A percentile compares a stretch with the other conserved stretches of the same genome.
These are phyloP conservation scores for Yarrowia sp. DNA, from an alignment of 805 yeast genomes.

Conservation along the genomic window DNA sequence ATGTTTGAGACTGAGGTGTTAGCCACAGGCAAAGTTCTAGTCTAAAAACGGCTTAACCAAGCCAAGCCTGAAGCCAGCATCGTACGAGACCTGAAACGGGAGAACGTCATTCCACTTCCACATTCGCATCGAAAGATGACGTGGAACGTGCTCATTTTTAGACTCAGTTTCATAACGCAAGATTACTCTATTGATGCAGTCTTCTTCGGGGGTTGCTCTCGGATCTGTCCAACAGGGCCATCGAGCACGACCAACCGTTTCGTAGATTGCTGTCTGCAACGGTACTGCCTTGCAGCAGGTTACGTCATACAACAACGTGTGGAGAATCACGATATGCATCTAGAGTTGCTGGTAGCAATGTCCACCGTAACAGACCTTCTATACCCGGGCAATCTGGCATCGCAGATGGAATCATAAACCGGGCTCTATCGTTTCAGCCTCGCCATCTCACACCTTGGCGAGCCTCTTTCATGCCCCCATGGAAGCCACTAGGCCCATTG, in stretches of 20 bases:
- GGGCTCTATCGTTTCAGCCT: conserved; percentile 5
- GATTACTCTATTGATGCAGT: not conserved
- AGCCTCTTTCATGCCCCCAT: not conserved
- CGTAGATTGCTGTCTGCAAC: not conserved
- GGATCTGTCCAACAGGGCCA: not conserved
- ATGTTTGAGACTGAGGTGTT: no score
- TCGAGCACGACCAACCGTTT: no score
- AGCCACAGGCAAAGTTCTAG: no score
- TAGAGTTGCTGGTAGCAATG: not conserved
- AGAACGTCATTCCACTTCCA: no score
- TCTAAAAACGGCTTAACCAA: no score
- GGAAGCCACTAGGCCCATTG: not conserved
- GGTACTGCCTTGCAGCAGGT: not conserved
- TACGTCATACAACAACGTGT: not conserved
- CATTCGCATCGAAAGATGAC: no score
- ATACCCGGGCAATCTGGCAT: no score
- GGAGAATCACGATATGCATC: not conserved
- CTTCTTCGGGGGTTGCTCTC: not conserved
- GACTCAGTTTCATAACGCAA: not conserved
- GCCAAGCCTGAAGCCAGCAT: no score
- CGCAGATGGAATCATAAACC: no score
- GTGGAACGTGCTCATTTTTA: not conserved
- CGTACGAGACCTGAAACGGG: not conserved
- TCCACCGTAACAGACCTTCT: not conserved
- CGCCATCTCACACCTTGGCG: not conserved